Evolutionary conservation across 805 yeast species (phyloP), one percentile per base, ranked within the genome.

Genomic region (Lachancea thermotolerans): DNA sequence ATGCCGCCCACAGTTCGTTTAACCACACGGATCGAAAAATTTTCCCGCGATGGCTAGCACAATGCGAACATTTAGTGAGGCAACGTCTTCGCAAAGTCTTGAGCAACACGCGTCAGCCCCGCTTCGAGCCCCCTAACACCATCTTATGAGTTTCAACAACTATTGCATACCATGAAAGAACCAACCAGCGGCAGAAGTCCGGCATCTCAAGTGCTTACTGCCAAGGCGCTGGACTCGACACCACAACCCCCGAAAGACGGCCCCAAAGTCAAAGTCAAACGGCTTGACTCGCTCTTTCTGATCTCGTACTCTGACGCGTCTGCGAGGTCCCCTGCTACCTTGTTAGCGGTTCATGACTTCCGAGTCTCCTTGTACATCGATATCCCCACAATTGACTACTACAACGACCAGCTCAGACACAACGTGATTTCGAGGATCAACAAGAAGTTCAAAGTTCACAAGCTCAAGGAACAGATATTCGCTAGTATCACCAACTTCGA

Each of bases 301-400:
- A 46, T 63, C 16, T 47, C 50, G 12, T 63, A 62, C 39, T 59
- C 65, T 3, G 64, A 63, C 41, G 51, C 52, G 38, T 40, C 49
- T 8, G 29, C 39, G n/a, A 27, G 35, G 16, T 10, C 34, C 15
- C 39, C 34, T 12, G 12, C 29, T 10, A 25, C 28, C 12, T 42
- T 46, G 27, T 45, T 51, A 29, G 43, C 41, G 25, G 30, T 44
- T 35, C 38, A 44, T n/a, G 46, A 50, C 12, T 57, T 57, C 42
- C 51, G 55, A 35, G 48, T 61, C 5, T 49, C 49, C 27, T 41
- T 64, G 12, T 62, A 56, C 42, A 57, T 62, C 18, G 68, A 64
- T 50, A 60, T 64, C 9, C 67, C 68, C 1, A 55, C 65, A 7
- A 61, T 64, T 2, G 68, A 64, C 45, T 62, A 59, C 47, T 59